Conservation (phyloP, 768 basidiomycete genomes). For the Lactarius tabidus region DNA sequence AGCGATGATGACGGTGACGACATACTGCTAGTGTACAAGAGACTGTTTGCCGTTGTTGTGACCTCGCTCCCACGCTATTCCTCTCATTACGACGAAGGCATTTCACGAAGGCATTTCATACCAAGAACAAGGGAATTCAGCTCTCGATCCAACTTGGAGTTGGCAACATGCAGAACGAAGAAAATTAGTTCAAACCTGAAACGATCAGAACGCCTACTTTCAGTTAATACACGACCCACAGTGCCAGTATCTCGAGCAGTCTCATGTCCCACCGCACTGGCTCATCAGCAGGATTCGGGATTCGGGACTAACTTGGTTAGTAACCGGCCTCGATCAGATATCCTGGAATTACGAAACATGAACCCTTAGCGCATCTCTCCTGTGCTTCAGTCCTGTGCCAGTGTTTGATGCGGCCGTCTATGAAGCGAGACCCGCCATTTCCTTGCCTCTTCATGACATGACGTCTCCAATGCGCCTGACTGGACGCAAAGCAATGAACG, state of each 20-base stretch:
- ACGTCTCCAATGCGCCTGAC: conserved; percentile 46
- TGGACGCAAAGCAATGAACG: conserved; percentile 66
- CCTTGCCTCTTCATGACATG: conserved; percentile 32
- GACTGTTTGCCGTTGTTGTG: conserved; percentile 9
- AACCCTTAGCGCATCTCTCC: conserved; percentile 9
- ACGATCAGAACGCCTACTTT: background rate
- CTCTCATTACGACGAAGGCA: too few species aligned
- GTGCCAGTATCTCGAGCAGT: too few species aligned
- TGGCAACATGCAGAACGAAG: background rate
- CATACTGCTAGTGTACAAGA: conserved; percentile 7
- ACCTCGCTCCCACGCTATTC: too few species aligned
- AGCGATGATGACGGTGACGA: too few species aligned
- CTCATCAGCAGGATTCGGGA: too few species aligned
- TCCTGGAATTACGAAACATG: too few species aligned
- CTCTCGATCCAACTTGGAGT: background rate
- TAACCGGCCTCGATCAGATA: too few species aligned
- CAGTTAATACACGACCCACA: background rate
- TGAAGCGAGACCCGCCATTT: conserved; percentile 44
- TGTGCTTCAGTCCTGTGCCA: background rate
- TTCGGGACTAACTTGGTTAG: too few species aligned
- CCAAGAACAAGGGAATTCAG: background rate
- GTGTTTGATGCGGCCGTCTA: background rate
- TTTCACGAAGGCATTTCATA: too few species aligned
- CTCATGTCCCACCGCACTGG: too few species aligned
- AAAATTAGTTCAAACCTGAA: too few species aligned